Base-by-base conservation (phyloP, 371 early-diverging fungal species). In the Mortierella sp. region DNA sequence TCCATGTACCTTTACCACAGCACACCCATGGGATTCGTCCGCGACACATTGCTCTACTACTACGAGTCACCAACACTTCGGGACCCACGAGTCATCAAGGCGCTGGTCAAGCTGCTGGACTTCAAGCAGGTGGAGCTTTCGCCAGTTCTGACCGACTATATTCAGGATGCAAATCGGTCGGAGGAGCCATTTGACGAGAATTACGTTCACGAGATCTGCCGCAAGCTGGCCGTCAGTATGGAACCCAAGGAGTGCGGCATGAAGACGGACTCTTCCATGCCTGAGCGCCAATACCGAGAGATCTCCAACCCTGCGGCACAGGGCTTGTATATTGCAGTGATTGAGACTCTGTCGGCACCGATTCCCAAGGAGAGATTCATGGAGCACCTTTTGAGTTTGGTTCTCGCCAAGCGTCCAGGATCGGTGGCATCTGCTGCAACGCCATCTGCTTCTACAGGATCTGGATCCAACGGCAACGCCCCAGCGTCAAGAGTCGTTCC, bases 271-370 rank as follows among this genome's bases (percentile, higher is more conserved):
- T 71, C 91, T 24, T 78, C 85, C 13, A 77, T 94, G 68, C 95
- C 95, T 0, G 95, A 95, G 76, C 87, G 93, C 0, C 94, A 94
- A 76, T 95, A 93, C 74, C 89, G 95, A 44, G 95, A 95, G 79
- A 92, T 95, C 43, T 88, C 94, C 1, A 95, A 93, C 64, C 95
- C 95, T 16, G 91, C 92, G 16, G 87, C 93, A 19, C 89, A 90
- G 70, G 92, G 89, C 0, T 86, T 95, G 44, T 87, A 88, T 24
- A 89, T 91, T 47, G 92, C 92, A 8, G 89, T 89, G n/a, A 87
- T 95, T 24, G 95, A 95, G 76, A 80, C 92, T 34, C 85, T 95
- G 73, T 70, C 90, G 24, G 86, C 90, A 0, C 91, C 91, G 0
- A 75, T 90, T 6, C 66, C 85, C 1, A 89, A 90, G 31, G 80